Conservation (phyloP, 257 asterid genomes). For the Cordia subcordata region DNA sequence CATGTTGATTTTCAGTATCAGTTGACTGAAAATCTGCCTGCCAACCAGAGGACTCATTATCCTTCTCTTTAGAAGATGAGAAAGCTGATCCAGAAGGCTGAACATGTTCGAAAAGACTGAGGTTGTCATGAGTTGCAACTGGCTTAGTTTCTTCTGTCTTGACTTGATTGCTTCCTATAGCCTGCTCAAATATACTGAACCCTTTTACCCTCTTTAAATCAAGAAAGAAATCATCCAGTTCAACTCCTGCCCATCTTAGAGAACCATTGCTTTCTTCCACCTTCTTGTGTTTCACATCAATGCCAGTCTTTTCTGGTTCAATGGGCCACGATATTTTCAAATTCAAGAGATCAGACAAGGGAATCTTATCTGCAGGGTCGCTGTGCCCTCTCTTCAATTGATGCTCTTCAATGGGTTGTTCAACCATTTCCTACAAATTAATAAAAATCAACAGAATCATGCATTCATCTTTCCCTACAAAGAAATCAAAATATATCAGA, state of each 20-base stretch:
- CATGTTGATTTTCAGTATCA: conserved; percentile 32
- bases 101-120: conserved; percentile 43
- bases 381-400: conserved; percentile 44
- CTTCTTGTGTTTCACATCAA: conserved; percentile 28
- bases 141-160: conserved; percentile 24
- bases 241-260: conserved; percentile 40
- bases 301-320: conserved; percentile 36
- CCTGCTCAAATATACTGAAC: conserved; percentile 28
- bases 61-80: conserved; percentile 27
- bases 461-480: neutral
- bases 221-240: conserved; percentile 57
- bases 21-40: conserved; percentile 74
- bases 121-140: conserved; percentile 34
- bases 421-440: conserved; percentile 67
- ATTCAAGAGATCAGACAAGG: conserved; percentile 59
- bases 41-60: conserved; percentile 55
- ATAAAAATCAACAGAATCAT: conserved; percentile 4
- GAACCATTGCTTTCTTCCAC: conserved; percentile 31
- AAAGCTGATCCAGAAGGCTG: conserved; percentile 38
- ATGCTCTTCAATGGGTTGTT: conserved; percentile 27
- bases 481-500: no score
- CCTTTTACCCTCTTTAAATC: conserved; percentile 25
- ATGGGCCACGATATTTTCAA: conserved; percentile 50
- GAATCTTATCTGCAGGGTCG: conserved; percentile 33
- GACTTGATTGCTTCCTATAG: conserved; percentile 18